A percentile compares a stretch with the other conserved stretches of the same genome.
Conservation (phyloP, 2,329 filamentous ascomycete genomes). For the Botryotinia globosa region DNA sequence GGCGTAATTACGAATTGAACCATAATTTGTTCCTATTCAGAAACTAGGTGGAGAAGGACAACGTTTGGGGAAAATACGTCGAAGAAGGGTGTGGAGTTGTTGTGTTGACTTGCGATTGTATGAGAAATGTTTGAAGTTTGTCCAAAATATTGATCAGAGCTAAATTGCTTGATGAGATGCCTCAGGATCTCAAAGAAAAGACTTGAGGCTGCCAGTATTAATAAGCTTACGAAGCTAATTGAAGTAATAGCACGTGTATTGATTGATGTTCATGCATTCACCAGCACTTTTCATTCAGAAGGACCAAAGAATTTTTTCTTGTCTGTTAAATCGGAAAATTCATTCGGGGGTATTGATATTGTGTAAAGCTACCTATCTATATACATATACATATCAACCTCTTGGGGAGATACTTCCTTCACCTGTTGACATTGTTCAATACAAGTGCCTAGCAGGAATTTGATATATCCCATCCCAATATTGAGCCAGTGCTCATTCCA, state of each 20-base stretch:
- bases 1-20: constrained; percentile 71
- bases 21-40: constrained; percentile 44
- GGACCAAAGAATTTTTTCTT: background rate
- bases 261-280: background rate
- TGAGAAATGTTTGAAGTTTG: constrained; percentile 1
- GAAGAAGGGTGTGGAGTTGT: background rate
- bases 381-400: constrained; percentile 1
- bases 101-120: background rate
- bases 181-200: background rate
- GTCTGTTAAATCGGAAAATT: background rate
- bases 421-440: background rate
- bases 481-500: background rate
- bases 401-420: background rate
- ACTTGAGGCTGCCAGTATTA: background rate
- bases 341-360: constrained; percentile 3
- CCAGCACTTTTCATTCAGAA: background rate
- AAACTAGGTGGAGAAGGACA: background rate
- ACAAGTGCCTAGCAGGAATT: background rate
- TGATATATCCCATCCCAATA: background rate
- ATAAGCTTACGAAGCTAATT: background rate
- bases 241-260: background rate
- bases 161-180: background rate
- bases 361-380: constrained; percentile 9
- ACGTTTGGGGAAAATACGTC: background rate
- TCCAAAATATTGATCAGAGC: background rate